phyloP scores from a whole-genome alignment of 2,329 filamentous ascomycete genomes.

The Chaetomiaceae sp. region DNA sequence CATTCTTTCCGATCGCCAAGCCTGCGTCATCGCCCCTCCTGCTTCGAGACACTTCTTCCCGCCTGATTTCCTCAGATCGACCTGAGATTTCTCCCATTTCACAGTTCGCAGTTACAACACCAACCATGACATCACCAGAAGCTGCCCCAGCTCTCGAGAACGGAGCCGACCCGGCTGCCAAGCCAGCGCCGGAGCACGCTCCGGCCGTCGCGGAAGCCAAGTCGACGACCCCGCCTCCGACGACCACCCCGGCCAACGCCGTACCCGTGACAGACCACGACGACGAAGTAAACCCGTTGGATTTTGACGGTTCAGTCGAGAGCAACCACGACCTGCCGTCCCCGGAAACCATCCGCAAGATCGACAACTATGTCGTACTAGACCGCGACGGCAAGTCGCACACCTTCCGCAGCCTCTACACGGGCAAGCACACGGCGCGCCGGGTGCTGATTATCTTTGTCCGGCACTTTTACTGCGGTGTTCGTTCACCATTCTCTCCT shows the following conservation, averaged over 20 bases:
- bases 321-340: constrained; percentile 54
- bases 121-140: constrained; percentile 5
- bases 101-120: too few relatives aligned
- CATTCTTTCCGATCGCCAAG: too few relatives aligned
- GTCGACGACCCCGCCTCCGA: neutral
- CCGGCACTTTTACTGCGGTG: constrained; percentile 76
- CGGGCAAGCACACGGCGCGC: constrained; percentile 47
- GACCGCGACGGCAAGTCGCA: constrained; percentile 57
- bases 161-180: constrained; percentile 8
- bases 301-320: constrained; percentile 54
- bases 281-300: constrained; percentile 31
- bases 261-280: neutral
- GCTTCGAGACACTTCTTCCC: too few relatives aligned
- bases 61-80: neutral
- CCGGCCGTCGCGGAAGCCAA: neutral
- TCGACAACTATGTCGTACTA: constrained; percentile 55
- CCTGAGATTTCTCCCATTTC: too few relatives aligned
- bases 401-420: constrained; percentile 61
- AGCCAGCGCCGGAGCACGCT: constrained; percentile 2
- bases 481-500: constrained; percentile 39
- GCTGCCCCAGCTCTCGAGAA: neutral
- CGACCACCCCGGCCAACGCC: neutral
- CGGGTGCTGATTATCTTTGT: constrained; percentile 69
- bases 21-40: too few relatives aligned
- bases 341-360: constrained; percentile 42